Conservation (phyloP, 2,329 filamentous ascomycete genomes). For the Trichoderma koningii region DNA sequence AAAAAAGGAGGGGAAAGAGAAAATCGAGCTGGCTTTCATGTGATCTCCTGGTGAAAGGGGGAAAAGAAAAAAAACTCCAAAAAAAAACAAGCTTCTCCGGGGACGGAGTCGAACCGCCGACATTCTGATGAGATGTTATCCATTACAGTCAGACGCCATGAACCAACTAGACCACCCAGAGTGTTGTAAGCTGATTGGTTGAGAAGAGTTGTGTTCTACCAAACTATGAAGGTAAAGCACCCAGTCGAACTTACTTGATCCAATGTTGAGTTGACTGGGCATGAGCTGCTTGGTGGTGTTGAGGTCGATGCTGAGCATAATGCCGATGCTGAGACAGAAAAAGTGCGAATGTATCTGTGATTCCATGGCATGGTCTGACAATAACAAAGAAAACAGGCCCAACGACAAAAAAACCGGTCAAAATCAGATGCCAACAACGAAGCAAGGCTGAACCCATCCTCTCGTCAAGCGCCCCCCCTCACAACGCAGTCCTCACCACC, state of each 20-base stretch:
- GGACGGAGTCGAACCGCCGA: constrained; percentile 36
- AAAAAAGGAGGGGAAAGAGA: background rate
- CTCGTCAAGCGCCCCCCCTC: background rate
- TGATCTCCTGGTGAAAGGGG: no score
- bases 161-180: constrained; percentile 37
- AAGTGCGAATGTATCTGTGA: no score
- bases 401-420: no score
- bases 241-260: no score
- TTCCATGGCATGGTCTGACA: no score
- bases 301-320: background rate
- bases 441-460: constrained; percentile 12
- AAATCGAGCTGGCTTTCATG: no score
- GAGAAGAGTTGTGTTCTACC: background rate
- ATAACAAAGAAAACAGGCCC: background rate
- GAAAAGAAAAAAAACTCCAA: background rate
- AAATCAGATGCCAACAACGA: background rate
- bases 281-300: no score
- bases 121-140: constrained; percentile 33
- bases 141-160: constrained; percentile 36
- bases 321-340: no score
- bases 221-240: background rate
- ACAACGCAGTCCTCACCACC: constrained; percentile 43
- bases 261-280: no score
- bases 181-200: constrained; percentile 14
- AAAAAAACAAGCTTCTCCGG: constrained; percentile 17